Conservation (phyloP, 179 eudicot genomes). For the Heliamphora pulchella region DNA sequence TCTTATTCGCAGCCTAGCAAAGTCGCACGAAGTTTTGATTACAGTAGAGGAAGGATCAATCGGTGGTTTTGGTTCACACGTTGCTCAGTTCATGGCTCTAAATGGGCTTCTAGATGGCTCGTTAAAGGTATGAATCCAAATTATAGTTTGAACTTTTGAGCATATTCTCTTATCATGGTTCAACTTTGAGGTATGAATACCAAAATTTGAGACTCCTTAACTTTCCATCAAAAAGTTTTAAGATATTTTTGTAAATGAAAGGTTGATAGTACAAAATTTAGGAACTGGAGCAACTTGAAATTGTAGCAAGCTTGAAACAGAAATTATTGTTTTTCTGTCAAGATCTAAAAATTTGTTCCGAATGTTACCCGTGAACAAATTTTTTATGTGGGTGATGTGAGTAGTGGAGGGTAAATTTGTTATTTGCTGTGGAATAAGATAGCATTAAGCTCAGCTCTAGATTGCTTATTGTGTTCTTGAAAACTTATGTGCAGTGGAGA, state of each 20-base stretch:
- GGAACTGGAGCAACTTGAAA: background rate
- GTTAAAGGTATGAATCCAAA: conserved; percentile 46
- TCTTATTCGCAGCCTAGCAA: conserved; percentile 69
- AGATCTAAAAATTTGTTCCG: background rate
- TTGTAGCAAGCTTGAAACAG: background rate
- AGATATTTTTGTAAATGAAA: too few relatives aligned
- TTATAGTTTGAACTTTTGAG: background rate
- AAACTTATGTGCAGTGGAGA: conserved; percentile 73
- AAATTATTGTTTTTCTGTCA: background rate
- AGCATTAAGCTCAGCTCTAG: background rate
- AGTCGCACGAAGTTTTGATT: conserved; percentile 67
- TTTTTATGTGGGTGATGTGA: background rate
- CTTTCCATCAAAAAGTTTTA: background rate
- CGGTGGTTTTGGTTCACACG: conserved; percentile 96
- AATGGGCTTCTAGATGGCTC: conserved; percentile 92
- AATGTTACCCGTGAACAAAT: background rate
- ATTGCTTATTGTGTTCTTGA: conserved; percentile 6
- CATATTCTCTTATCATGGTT: background rate
- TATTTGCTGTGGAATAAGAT: background rate
- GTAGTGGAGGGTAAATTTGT: background rate
- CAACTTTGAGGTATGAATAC: background rate
- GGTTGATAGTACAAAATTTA: too few relatives aligned
- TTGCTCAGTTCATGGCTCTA: conserved; percentile 90
- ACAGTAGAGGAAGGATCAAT: conserved; percentile 97
- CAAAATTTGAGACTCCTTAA: background rate